phyloP scores from a whole-genome alignment of 169 alveolate genomes.

The Cyclospora cayetanensis region DNA sequence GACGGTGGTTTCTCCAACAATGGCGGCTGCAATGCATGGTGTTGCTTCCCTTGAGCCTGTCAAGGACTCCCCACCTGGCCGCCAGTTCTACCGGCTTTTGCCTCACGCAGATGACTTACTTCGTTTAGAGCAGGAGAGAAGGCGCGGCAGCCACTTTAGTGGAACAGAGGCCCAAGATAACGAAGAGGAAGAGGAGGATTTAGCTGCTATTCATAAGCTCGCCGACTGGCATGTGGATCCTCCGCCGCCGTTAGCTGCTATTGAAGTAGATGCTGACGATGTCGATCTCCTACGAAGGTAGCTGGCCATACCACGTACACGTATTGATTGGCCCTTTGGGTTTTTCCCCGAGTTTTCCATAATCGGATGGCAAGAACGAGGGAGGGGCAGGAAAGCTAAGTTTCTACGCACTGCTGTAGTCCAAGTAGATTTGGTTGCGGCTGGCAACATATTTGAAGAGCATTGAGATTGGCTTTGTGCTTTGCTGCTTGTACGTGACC shows the following conservation, averaged over 20 bases:
- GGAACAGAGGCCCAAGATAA: not conserved
- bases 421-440: no score
- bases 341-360: not conserved
- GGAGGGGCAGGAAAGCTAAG: no score
- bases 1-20: conserved; percentile 72
- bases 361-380: not conserved
- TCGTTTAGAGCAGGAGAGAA: conserved; percentile 1
- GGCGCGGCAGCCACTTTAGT: not conserved
- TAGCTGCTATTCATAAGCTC: conserved; percentile 36
- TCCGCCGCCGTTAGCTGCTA: conserved; percentile 71
- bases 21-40: conserved; percentile 66
- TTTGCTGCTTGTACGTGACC: no score
- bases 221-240: conserved; percentile 60
- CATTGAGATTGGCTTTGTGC: no score
- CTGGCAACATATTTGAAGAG: no score
- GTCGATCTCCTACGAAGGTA: conserved; percentile 69
- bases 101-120: conserved; percentile 54
- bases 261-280: conserved; percentile 70
- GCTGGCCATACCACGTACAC: not conserved
- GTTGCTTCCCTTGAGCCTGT: conserved; percentile 64
- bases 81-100: conserved; percentile 59
- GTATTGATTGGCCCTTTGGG: no score
- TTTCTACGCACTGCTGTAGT: no score
- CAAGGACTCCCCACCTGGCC: conserved; percentile 66
- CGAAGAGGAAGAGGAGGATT: conserved; percentile 30